These are phyloP conservation scores for Hordeum vulgare DNA, from an alignment of 176 grass and related monocot genomes.

Conservation along the genomic window DNA sequence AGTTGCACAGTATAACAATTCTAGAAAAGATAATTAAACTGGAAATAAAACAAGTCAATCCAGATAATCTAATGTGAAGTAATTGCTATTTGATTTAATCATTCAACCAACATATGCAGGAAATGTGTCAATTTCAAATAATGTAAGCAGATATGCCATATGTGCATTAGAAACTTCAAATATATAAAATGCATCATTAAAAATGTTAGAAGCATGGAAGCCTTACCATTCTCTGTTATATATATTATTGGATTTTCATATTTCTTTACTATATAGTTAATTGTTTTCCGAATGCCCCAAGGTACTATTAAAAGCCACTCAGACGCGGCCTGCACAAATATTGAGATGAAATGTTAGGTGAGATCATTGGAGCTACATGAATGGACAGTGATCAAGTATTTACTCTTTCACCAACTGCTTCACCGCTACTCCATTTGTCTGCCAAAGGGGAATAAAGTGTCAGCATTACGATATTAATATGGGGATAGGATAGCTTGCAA, in stretches of 20 bases:
- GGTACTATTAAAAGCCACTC: constrained; percentile 95
- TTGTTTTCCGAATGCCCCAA: constrained; percentile 76
- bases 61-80: background rate
- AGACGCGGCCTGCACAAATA: constrained; percentile 81
- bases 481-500: background rate
- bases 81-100: background rate
- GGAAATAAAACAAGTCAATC: background rate
- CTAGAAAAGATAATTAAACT: background rate
- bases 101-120: background rate
- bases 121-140: background rate
- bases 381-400: constrained; percentile 10
- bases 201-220: constrained; percentile 6
- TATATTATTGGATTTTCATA: constrained; percentile 68
- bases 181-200: background rate
- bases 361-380: background rate
- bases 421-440: constrained; percentile 56
- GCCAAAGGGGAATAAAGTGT: constrained; percentile 38
- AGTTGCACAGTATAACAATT: background rate
- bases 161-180: background rate
- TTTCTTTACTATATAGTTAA: constrained; percentile 61
- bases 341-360: constrained; percentile 12
- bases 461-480: constrained; percentile 14
- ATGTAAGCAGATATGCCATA: background rate
- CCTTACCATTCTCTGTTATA: constrained; percentile 92
- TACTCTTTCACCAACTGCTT: constrained; percentile 94